Conservation (phyloP, 192 early-diverging fungal genomes). For the Allomyces macrogynus region DNA sequence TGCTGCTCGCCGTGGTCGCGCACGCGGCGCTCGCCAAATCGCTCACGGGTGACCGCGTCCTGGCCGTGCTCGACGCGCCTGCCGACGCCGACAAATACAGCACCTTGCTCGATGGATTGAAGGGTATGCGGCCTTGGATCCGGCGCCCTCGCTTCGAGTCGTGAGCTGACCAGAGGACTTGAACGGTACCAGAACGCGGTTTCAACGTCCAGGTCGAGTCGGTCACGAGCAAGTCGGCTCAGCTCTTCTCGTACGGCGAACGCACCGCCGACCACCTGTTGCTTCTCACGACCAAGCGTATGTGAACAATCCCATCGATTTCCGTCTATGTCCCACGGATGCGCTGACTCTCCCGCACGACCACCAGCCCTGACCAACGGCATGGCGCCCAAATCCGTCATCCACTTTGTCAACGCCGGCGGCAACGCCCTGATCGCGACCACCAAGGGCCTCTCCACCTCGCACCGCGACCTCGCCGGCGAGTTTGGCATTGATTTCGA, state of each 20-base stretch:
- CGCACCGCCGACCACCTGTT: not conserved
- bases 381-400: slow-evolving; percentile 27
- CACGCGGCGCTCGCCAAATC: slow-evolving; percentile 25
- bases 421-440: slow-evolving; percentile 73
- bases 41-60: slow-evolving; percentile 34
- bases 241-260: not conserved
- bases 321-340: too few relatives aligned
- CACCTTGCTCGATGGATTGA: slow-evolving; percentile 34
- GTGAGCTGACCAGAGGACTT: too few relatives aligned
- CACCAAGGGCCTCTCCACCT: slow-evolving; percentile 37
- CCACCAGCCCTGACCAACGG: slow-evolving; percentile 2
- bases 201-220: not conserved
- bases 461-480: slow-evolving; percentile 56
- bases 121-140: slow-evolving; percentile 13
- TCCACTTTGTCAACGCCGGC: slow-evolving; percentile 73
- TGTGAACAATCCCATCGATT: too few relatives aligned
- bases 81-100: slow-evolving; percentile 22
- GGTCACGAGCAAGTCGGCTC: not conserved
- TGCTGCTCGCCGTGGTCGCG: not conserved
- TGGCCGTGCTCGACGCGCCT: slow-evolving; percentile 44
- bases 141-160: too few relatives aligned
- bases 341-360: too few relatives aligned
- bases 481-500: slow-evolving; percentile 83
- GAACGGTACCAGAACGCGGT: not conserved
- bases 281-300: not conserved